These are phyloP conservation scores for Mallotus repandus DNA, from an alignment of 441 rosid genomes.

Conservation along the genomic window DNA sequence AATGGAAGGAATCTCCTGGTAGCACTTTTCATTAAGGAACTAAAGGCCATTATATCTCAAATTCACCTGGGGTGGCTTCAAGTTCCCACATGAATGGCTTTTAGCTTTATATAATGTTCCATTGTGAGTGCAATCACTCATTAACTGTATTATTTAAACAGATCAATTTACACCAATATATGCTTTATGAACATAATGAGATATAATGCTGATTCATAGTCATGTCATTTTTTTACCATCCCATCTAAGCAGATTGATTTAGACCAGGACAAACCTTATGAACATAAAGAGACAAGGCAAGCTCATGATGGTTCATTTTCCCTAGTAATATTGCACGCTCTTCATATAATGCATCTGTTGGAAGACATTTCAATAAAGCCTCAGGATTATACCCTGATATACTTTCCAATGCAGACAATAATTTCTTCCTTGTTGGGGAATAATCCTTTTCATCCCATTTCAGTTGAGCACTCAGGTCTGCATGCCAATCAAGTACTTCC, in stretches of 20 bases:
- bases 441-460: constrained; percentile 85
- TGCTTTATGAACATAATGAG: constrained; percentile 96
- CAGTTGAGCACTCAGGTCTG: constrained; percentile 63
- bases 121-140: constrained; percentile 7
- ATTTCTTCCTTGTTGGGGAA: constrained; percentile 86
- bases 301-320: constrained; percentile 97
- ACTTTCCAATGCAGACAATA: constrained; percentile 85
- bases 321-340: constrained; percentile 94
- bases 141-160: neutral
- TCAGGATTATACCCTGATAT: constrained; percentile 91
- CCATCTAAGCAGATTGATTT: neutral
- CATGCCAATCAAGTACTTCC: constrained; percentile 87
- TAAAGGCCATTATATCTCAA: neutral
- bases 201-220: constrained; percentile 86
- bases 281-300: constrained; percentile 88
- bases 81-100: neutral
- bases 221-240: too few relatives aligned
- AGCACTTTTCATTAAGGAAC: neutral
- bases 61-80: neutral
- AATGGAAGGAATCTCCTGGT: neutral
- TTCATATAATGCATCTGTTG: constrained; percentile 87
- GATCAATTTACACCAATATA: constrained; percentile 8
- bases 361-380: constrained; percentile 80
- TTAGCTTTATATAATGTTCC: constrained; percentile 4
- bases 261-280: constrained; percentile 67